Evolutionary conservation across 345 rosid species (phyloP).

Genomic region (Dipteronia sinensis): DNA sequence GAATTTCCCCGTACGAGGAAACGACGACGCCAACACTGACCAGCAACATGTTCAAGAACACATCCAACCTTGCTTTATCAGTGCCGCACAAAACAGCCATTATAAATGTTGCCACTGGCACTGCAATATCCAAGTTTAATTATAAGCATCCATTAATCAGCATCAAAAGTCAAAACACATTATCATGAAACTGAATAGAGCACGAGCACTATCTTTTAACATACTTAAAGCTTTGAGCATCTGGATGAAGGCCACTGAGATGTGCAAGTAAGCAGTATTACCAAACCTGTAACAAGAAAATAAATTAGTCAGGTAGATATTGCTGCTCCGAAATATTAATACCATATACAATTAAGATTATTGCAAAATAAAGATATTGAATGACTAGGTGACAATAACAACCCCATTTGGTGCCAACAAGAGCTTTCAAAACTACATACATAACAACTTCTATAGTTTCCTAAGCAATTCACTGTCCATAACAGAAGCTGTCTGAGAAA

Average conservation of each 20-base stretch:
- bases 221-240: constrained; percentile 98
- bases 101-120: constrained; percentile 93
- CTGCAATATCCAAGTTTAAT: constrained; percentile 54
- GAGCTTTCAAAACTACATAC: no score
- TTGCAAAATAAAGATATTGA: background rate
- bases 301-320: background rate
- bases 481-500: background rate
- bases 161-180: constrained; percentile 18
- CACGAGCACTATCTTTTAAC: constrained; percentile 31
- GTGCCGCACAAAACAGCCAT: constrained; percentile 92
- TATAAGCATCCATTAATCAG: constrained; percentile 25
- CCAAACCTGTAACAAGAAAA: constrained; percentile 70
- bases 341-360: constrained; percentile 1
- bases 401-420: no score
- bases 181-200: constrained; percentile 7
- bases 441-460: background rate
- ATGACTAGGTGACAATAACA: background rate
- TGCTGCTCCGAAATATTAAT: background rate
- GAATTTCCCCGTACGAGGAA: constrained; percentile 95
- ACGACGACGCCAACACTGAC: constrained; percentile 95
- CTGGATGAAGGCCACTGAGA: constrained; percentile 97
- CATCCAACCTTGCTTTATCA: constrained; percentile 88
- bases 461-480: background rate
- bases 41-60: constrained; percentile 91
- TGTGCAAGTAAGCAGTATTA: constrained; percentile 89